phyloP scores from a whole-genome alignment of 257 asterid species.

The Leptodermis oblonga region DNA sequence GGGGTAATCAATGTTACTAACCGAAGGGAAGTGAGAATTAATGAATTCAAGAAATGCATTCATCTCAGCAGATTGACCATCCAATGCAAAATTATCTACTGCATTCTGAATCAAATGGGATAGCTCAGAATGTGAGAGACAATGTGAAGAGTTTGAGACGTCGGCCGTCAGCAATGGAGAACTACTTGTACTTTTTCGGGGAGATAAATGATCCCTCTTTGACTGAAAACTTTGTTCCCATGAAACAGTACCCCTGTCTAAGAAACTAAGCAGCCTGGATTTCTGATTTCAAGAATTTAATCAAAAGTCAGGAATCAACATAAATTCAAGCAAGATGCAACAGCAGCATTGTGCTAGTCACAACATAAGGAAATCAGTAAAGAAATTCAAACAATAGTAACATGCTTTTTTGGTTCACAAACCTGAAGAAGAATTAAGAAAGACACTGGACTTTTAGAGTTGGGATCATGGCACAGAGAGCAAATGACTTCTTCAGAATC shows the following conservation, averaged over 20 bases:
- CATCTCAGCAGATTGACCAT: conserved; percentile 60
- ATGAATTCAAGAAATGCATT: conserved; percentile 55
- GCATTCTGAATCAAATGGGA: conserved; percentile 59
- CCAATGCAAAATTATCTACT: conserved; percentile 55
- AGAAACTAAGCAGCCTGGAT: conserved; percentile 83
- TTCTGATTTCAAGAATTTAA: conserved; percentile 51
- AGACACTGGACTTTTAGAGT: conserved; percentile 71
- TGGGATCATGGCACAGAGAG: conserved; percentile 85
- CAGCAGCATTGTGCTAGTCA: background rate
- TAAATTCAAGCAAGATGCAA: background rate
- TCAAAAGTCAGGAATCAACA: conserved; percentile 7
- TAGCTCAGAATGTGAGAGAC: conserved; percentile 41
- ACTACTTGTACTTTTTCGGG: conserved; percentile 23
- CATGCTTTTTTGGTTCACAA: conserved; percentile 18
- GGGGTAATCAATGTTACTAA: conserved; percentile 49
- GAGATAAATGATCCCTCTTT: conserved; percentile 47
- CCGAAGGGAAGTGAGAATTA: conserved; percentile 53
- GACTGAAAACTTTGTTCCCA: conserved; percentile 64
- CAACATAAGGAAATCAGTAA: conserved; percentile 1
- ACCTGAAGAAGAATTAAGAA: conserved; percentile 96
- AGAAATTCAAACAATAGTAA: conserved; percentile 14
- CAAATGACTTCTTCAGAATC: conserved; percentile 65
- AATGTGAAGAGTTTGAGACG: conserved; percentile 29
- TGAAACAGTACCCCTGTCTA: conserved; percentile 60
- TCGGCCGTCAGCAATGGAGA: conserved; percentile 31